phyloP scores from a whole-genome alignment of 2,329 filamentous ascomycete genomes.

The Septoria petroselini region DNA sequence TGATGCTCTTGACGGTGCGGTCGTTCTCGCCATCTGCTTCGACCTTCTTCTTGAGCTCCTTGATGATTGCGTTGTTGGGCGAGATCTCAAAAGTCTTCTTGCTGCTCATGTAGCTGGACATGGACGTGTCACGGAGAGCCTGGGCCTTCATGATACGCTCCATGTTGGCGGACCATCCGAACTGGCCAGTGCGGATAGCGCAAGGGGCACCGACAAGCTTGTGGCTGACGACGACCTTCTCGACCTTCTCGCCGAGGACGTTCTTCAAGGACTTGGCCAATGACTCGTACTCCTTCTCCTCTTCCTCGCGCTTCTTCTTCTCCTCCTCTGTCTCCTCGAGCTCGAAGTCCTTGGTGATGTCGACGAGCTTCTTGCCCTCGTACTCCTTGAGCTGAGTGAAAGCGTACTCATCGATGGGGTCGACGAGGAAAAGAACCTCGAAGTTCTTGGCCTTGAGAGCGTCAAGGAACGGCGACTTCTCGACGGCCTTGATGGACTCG shows the following conservation, averaged over 20 bases:
- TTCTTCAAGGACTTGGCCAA: conserved; percentile 98
- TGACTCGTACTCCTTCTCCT: conserved; percentile 97
- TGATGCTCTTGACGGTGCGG: conserved; percentile 98
- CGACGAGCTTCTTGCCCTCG: conserved; percentile 99
- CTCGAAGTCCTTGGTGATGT: conserved; percentile 99
- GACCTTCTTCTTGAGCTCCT: conserved; percentile 99
- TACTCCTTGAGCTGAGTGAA: conserved; percentile 99
- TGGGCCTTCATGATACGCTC: conserved; percentile 99
- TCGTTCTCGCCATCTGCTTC: conserved; percentile 97
- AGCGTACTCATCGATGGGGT: conserved; percentile 99
- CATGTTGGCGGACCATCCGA: conserved; percentile 99
- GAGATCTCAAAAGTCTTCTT: conserved; percentile 99
- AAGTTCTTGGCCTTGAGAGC: conserved; percentile 98
- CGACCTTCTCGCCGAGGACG: conserved; percentile 97
- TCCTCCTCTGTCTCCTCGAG: conserved; percentile 99
- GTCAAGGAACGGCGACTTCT: conserved; percentile 98
- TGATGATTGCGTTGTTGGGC: conserved; percentile 95
- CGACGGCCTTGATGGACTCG: conserved; percentile 97
- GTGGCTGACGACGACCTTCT: conserved; percentile 99
- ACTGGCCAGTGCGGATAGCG: conserved; percentile 98
- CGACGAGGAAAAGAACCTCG: conserved; percentile 98
- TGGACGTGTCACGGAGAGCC: conserved; percentile 98
- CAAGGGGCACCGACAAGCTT: conserved; percentile 93
- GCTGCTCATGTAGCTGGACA: conserved; percentile 99
- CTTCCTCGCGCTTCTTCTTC: conserved; percentile 90